A percentile compares a stretch with the other conserved stretches of the same genome.
Conservation (phyloP, 352 stramenopile species). For the Thraustochytrium striatum region DNA sequence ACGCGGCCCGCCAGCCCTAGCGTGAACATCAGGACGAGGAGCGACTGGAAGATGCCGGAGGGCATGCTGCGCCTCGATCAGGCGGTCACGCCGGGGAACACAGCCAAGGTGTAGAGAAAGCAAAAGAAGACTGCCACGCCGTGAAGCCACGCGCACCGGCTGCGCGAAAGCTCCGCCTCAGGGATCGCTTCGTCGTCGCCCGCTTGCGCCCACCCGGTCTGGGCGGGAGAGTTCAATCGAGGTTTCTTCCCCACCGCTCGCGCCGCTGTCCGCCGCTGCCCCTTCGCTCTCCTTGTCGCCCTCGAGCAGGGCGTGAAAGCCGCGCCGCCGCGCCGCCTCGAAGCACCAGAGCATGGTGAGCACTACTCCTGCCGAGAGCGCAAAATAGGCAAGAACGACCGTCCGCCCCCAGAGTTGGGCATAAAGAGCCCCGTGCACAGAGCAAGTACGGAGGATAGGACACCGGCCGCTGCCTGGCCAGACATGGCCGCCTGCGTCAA, state of each 20-base stretch:
- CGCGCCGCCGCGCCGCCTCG: background rate
- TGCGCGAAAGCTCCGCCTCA: background rate
- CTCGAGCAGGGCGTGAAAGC: background rate
- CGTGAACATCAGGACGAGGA: conserved; percentile 13
- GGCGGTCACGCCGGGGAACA: conserved; percentile 31
- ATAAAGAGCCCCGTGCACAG: background rate
- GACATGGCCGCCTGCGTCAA: conserved; percentile 27
- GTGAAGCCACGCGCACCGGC: background rate
- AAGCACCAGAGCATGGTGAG: background rate
- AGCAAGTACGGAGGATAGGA: background rate
- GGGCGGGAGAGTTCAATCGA: background rate
- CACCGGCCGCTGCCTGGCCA: conserved; percentile 16
- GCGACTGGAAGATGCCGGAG: background rate
- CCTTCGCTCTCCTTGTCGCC: background rate
- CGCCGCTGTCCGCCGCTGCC: background rate
- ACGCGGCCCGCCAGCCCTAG: background rate
- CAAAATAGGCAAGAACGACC: background rate
- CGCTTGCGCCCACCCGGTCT: background rate
- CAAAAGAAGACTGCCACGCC: conserved; percentile 14
- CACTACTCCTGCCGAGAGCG: background rate
- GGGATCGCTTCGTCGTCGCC: background rate
- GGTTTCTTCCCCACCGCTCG: background rate
- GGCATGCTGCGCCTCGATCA: background rate
- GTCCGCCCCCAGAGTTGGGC: background rate
- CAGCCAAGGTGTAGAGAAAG: background rate